Conservation (phyloP, 139 green algal species). For the Chlorella sp. region DNA sequence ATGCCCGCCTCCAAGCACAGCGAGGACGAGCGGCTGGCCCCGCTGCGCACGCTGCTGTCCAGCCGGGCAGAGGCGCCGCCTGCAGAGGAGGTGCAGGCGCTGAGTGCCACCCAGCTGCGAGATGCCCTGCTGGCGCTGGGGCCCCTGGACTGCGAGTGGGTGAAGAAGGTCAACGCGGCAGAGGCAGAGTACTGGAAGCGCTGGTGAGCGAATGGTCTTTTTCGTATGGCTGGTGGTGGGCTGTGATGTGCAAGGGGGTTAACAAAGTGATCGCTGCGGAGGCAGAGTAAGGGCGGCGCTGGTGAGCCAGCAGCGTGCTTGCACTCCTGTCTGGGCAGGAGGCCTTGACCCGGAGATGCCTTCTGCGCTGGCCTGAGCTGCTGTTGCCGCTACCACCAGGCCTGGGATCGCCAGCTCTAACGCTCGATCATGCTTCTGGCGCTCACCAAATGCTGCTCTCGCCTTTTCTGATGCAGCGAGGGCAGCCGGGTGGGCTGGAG, state of each 20-base stretch:
- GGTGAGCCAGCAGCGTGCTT: background rate
- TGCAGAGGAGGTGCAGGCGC: slow-evolving; percentile 24
- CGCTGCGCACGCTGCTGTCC: slow-evolving; percentile 37
- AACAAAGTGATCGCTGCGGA: slow-evolving; percentile 86
- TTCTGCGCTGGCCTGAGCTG: background rate
- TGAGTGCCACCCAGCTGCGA: slow-evolving; percentile 78
- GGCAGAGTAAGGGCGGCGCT: slow-evolving; percentile 82
- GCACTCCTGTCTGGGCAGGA: too few species aligned
- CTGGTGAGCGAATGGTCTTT: too few species aligned
- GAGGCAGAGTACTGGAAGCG: slow-evolving; percentile 91
- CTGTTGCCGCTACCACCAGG: background rate
- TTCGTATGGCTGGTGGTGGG: too few species aligned
- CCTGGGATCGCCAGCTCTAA: background rate
- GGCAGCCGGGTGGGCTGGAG: slow-evolving; percentile 76
- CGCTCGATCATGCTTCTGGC: background rate
- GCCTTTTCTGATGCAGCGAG: background rate
- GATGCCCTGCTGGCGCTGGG: slow-evolving; percentile 81
- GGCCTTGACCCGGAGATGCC: too few species aligned
- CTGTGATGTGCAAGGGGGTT: slow-evolving; percentile 35
- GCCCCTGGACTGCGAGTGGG: slow-evolving; percentile 76
- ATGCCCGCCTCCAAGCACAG: slow-evolving; percentile 1
- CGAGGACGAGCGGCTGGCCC: slow-evolving; percentile 42
- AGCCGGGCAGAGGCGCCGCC: background rate
- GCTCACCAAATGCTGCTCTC: background rate
- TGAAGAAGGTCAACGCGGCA: slow-evolving; percentile 85